Conservation (phyloP, 1,284 basidiomycete genomes). For the Exobasidium rhododendri region DNA sequence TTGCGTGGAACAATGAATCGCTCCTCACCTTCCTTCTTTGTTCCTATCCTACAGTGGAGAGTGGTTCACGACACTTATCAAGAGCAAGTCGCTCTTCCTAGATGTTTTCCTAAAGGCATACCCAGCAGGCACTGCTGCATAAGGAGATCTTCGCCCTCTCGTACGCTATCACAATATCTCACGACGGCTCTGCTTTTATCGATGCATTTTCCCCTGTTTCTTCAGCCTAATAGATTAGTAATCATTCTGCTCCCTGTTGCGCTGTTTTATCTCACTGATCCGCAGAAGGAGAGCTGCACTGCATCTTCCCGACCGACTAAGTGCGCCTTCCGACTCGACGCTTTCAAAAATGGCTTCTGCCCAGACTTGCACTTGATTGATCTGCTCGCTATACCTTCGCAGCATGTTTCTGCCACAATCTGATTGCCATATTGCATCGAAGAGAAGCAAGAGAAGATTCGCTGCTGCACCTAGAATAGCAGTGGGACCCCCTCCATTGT, state of each 20-base stretch:
- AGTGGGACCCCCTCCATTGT: constrained; percentile 49
- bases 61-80: constrained; percentile 24
- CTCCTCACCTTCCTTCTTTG: constrained; percentile 13
- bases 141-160: no score
- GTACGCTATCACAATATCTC: no score
- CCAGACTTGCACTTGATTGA: constrained; percentile 78
- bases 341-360: constrained; percentile 56
- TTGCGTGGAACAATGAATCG: no score
- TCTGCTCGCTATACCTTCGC: constrained; percentile 68
- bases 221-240: neutral
- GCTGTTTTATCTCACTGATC: constrained; percentile 12
- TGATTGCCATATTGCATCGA: constrained; percentile 71
- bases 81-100: constrained; percentile 29
- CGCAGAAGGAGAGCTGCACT: constrained; percentile 15
- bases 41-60: constrained; percentile 19
- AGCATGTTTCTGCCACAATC: constrained; percentile 73
- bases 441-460: constrained; percentile 71
- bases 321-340: neutral
- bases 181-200: no score
- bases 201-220: neutral
- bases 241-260: neutral
- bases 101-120: constrained; percentile 21
- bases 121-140: constrained; percentile 4
- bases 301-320: constrained; percentile 14
- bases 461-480: constrained; percentile 70